Evolutionary conservation across 2,329 filamentous ascomycete species (phyloP).

Genomic region (Diaporthe sp.): DNA sequence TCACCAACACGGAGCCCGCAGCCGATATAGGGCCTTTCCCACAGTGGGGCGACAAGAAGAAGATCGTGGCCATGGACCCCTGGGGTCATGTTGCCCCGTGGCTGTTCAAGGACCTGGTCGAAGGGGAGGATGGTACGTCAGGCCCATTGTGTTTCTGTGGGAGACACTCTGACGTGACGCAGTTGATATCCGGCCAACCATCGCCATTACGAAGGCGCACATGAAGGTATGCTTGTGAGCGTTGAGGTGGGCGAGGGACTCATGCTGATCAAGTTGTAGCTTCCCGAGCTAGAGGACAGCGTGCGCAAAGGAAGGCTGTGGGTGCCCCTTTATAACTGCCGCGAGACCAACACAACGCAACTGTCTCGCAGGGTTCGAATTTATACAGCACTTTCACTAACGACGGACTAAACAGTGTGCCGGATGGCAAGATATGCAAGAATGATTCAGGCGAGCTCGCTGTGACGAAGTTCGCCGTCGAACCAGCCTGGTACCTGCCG

Average conservation of each 20-base stretch:
- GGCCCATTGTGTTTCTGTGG: background rate
- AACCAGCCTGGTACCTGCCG: constrained; percentile 91
- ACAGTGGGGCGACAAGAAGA: constrained; percentile 89
- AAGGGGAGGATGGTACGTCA: constrained; percentile 75
- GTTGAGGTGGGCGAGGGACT: background rate
- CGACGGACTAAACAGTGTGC: constrained; percentile 57
- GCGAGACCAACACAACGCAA: background rate
- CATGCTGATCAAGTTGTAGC: constrained; percentile 51
- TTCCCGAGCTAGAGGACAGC: constrained; percentile 94
- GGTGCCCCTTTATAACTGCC: constrained; percentile 45
- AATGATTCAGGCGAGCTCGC: constrained; percentile 89
- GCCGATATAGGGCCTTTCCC: constrained; percentile 89
- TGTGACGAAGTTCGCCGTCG: constrained; percentile 96
- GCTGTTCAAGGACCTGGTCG: constrained; percentile 84
- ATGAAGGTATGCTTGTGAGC: constrained; percentile 74
- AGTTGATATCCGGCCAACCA: constrained; percentile 90
- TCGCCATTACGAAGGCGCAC: constrained; percentile 91
- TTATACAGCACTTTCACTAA: background rate
- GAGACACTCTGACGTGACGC: constrained; percentile 37
- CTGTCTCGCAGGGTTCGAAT: background rate
- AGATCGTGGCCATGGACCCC: constrained; percentile 98
- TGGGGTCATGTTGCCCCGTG: constrained; percentile 89
- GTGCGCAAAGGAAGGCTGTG: constrained; percentile 83
- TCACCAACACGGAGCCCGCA: constrained; percentile 88
- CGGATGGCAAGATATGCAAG: constrained; percentile 91